Evolutionary conservation across 148 eudicot genomes (phyloP).

Genomic region (Vaccinium myrtillus): DNA sequence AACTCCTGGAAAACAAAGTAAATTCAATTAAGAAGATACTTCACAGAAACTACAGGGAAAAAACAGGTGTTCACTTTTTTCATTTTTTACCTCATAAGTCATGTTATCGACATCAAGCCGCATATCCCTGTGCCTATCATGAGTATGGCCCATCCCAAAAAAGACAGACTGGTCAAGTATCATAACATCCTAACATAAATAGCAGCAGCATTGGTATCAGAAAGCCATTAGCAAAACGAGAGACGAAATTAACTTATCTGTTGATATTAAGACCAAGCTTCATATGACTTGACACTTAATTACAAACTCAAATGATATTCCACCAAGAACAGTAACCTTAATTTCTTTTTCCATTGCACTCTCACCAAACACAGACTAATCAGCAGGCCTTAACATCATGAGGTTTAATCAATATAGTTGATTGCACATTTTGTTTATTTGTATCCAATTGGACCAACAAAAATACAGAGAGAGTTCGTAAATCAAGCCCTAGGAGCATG

Average conservation of each 20-base stretch:
- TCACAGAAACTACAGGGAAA: not conserved
- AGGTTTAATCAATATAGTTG: not conserved
- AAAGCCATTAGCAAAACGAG: not conserved
- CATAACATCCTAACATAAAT: conserved; percentile 70
- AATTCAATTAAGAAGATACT: not conserved
- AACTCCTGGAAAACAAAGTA: conserved; percentile 50
- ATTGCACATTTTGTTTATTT: not conserved
- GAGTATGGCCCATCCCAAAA: conserved; percentile 70
- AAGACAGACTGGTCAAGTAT: conserved; percentile 78
- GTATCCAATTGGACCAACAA: not conserved
- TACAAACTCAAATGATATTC: not conserved
- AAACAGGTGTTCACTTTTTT: not conserved
- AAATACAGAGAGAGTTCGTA: not conserved
- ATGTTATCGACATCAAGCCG: conserved; percentile 96
- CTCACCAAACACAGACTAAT: not conserved
- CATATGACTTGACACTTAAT: not conserved
- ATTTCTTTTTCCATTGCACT: not conserved
- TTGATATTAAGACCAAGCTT: not conserved
- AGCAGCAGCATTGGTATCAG: conserved; percentile 13
- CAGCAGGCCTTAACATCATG: not conserved
- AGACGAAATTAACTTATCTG: not conserved
- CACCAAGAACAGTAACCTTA: not conserved
- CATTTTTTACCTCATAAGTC: conserved; percentile 82
- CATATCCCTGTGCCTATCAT: conserved; percentile 95
- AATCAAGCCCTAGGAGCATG: not conserved